Evolutionary conservation across 768 basidiomycete genomes (phyloP).

Genomic region (Psilocybe tampanensis): DNA sequence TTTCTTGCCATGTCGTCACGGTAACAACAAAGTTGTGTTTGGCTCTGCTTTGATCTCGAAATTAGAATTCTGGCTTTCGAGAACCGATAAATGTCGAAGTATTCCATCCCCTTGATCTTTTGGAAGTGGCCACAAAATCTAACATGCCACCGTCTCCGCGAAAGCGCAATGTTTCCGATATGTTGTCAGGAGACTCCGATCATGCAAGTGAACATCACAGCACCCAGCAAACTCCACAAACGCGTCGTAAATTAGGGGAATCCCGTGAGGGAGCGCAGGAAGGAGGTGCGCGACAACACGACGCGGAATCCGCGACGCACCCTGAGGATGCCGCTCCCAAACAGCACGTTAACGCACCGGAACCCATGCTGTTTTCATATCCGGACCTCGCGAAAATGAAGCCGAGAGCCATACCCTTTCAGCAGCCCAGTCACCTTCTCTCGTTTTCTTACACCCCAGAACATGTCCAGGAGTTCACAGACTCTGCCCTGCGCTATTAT

Average conservation of each 20-base stretch:
- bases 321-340: not conserved
- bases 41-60: too few relatives aligned
- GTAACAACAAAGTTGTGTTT: too few relatives aligned
- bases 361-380: constrained; percentile 13
- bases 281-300: not conserved
- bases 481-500: constrained; percentile 74
- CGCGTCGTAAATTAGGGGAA: not conserved
- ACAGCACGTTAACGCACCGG: not conserved
- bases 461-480: constrained; percentile 60
- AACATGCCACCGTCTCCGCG: not conserved
- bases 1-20: too few relatives aligned
- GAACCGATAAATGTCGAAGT: too few relatives aligned
- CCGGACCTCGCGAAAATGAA: constrained; percentile 16
- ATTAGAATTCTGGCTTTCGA: too few relatives aligned
- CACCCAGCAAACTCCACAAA: not conserved
- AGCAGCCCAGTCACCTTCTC: constrained; percentile 67
- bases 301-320: not conserved
- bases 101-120: too few relatives aligned
- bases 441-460: constrained; percentile 72
- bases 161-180: constrained; percentile 5
- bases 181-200: not conserved
- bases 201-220: not conserved
- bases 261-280: not conserved
- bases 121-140: not conserved
- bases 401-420: constrained; percentile 48